These are phyloP conservation scores for Byssoonygena ceratinophila DNA, from an alignment of 2,329 filamentous ascomycete genomes.

Conservation along the genomic window DNA sequence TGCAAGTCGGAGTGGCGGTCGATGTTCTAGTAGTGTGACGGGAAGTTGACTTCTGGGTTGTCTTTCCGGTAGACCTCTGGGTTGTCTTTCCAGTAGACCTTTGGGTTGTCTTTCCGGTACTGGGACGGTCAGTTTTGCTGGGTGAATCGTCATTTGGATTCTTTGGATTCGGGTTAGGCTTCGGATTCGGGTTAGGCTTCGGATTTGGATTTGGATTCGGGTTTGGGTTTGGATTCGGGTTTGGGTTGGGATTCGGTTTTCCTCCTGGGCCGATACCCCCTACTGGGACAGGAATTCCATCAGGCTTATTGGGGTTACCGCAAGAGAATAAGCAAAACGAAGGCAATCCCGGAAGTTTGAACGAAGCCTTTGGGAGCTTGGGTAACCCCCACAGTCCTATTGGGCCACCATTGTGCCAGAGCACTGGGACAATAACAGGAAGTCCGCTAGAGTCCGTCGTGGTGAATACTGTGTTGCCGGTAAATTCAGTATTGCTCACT, in stretches of 20 bases:
- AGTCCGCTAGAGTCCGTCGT: neutral
- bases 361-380: neutral
- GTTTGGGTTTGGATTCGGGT: too few species aligned
- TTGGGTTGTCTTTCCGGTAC: neutral
- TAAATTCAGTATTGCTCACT: neutral
- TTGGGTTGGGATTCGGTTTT: neutral
- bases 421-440: neutral
- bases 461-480: neutral
- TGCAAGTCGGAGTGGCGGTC: neutral
- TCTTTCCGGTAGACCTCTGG: neutral
- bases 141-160: neutral
- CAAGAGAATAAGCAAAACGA: neutral
- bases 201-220: too few species aligned
- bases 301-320: neutral
- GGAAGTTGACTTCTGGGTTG: too few species aligned
- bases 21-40: neutral
- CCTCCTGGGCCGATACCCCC: neutral
- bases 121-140: neutral
- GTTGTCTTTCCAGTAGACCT: too few species aligned
- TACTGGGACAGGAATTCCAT: neutral
- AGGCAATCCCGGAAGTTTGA: neutral
- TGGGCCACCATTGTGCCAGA: neutral
- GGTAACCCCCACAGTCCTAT: neutral
- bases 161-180: too few species aligned
- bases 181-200: too few species aligned